phyloP scores from a whole-genome alignment of 352 stramenopile species.

The Plasmopara viticola region DNA sequence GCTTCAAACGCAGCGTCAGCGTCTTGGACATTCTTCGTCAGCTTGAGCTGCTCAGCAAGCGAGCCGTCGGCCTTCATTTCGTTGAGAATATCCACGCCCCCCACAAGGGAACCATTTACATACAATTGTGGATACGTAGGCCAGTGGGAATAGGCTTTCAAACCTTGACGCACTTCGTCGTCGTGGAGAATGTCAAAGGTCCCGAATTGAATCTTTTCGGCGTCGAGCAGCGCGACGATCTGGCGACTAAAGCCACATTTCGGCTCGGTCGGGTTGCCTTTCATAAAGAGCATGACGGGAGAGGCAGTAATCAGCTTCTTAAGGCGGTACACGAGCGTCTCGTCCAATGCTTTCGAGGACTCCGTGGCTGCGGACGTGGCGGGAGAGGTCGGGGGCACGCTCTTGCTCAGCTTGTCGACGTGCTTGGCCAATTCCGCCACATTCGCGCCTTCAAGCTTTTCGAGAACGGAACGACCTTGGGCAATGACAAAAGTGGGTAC shows the following conservation, averaged over 20 bases:
- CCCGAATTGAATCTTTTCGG: conserved; percentile 90
- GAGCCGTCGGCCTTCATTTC: conserved; percentile 90
- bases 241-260: conserved; percentile 95
- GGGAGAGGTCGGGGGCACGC: conserved; percentile 34
- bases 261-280: conserved; percentile 92
- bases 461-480: conserved; percentile 64
- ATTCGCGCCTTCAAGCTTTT: conserved; percentile 81
- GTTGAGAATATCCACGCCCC: conserved; percentile 96
- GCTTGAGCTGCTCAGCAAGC: conserved; percentile 69
- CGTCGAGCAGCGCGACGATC: conserved; percentile 91
- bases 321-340: conserved; percentile 66
- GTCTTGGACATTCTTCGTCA: conserved; percentile 67
- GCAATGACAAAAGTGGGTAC: conserved; percentile 93
- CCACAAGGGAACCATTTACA: conserved; percentile 94
- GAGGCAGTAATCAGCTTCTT: conserved; percentile 81
- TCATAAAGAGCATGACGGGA: conserved; percentile 99
- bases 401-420: conserved; percentile 81
- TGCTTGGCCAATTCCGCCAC: conserved; percentile 79
- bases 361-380: conserved; percentile 14
- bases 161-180: conserved; percentile 90
- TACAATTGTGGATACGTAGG: conserved; percentile 98
- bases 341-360: conserved; percentile 36
- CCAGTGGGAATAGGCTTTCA: conserved; percentile 97
- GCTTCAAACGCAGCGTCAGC: conserved; percentile 76
- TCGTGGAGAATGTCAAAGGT: conserved; percentile 98